Evolutionary conservation across 129 eudicot species (phyloP), one percentile per base, ranked within the genome.

Genomic region (Escallonia rubra): DNA sequence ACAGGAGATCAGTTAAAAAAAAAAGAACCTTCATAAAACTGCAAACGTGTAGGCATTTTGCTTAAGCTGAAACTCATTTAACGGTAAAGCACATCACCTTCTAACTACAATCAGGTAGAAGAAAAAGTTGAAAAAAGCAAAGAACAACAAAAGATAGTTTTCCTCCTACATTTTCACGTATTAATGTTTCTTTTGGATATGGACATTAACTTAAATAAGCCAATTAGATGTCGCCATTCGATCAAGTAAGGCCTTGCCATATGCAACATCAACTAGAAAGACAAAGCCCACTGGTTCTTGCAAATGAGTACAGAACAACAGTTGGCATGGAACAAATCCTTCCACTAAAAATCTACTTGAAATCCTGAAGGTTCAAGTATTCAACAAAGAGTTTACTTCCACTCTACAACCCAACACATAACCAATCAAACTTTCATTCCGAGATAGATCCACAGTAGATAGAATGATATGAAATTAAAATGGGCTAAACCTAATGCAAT

Each of bases 401-500:
- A 8, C 38, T 10, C 52, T 16, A 34, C 39, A 57, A 46, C 4
- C 67, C 55, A 14, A 38, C 52, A 67, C 41, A 50, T 67, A 11
- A 45, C 45, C 39, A 44, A 66, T 68, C 54, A 42, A 63, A 64
- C 4, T 12, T 4, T 66, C 15, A 64, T 65, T 7, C 15, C 41
- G 44, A 23, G 8, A 16, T 39, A 15, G 8, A 63, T 63, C n/a
- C 54, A 38, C 64, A 42, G 59, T 34, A 51, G 5, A 12, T 16
- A 7, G 51, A 41, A 34, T 77, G 6, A 7, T 3, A 7, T 3
- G 13, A 43, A 7, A 69, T 55, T 9, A 39, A 64, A 14, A 42
- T 68, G 14, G 42, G 41, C 51, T 6, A 42, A 59, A 56, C 4
- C n/a, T 50, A 61, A 70, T 42, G n/a, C 52, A 15, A 38, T 60